phyloP scores from a whole-genome alignment of 2,329 filamentous ascomycete genomes.

The Aspergillus fischeri region DNA sequence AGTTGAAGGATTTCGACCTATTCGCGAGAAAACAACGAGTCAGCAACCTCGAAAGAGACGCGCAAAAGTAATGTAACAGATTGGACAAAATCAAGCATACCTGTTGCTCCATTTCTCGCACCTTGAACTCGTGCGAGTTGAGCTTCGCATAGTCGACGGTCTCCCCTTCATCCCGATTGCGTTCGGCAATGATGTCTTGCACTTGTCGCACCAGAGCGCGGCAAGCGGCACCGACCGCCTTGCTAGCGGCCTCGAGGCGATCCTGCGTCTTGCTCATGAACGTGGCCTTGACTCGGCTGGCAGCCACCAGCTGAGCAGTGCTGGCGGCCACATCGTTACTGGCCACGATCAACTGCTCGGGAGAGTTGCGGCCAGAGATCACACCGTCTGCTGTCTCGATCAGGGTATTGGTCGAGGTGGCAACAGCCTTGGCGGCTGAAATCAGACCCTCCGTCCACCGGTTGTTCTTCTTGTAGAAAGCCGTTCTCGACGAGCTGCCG shows the following conservation, averaged over 20 bases:
- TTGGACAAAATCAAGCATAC: constrained; percentile 49
- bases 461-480: constrained; percentile 99
- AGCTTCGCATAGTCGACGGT: constrained; percentile 82
- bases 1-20: constrained; percentile 96
- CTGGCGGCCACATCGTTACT: constrained; percentile 96
- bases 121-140: constrained; percentile 95
- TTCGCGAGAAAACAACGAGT: constrained; percentile 6
- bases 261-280: constrained; percentile 99
- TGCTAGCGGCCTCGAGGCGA: constrained; percentile 81
- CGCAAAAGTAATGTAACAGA: constrained; percentile 1
- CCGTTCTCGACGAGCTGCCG: constrained; percentile 79
- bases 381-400: constrained; percentile 98
- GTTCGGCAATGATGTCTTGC: constrained; percentile 86
- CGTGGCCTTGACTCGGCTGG: constrained; percentile 90
- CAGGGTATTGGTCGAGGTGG: constrained; percentile 85
- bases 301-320: constrained; percentile 93
- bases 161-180: constrained; percentile 72
- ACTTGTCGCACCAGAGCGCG: constrained; percentile 85
- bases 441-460: constrained; percentile 98
- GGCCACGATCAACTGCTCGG: constrained; percentile 95
- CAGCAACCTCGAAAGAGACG: neutral
- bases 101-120: constrained; percentile 99
- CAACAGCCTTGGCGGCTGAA: constrained; percentile 93
- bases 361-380: constrained; percentile 83
- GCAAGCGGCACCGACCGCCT: constrained; percentile 87